Evolutionary conservation across 345 rosid species (phyloP), one percentile per base, ranked within the genome.

Genomic region (Eucalyptus cladocalyx): DNA sequence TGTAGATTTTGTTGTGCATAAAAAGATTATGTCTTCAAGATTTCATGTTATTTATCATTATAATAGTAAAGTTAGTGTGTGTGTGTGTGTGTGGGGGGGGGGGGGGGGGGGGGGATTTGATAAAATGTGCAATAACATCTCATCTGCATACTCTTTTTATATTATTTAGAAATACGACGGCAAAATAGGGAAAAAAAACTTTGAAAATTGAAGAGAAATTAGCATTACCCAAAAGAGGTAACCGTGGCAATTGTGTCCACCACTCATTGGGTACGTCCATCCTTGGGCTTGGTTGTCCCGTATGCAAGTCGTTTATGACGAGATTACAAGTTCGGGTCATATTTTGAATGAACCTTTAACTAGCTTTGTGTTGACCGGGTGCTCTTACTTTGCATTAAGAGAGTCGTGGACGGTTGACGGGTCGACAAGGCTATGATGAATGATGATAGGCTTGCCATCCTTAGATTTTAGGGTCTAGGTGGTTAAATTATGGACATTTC

Each of bases 31-130:
- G 13, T 24, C 62, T 56, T 56, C 62, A 60, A 12, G 8, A 28
- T 28, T 60, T 60, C 69, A 6, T 58, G 30, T 58, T 58, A 5
- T 11, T 26, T 58, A 28, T 60, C 67, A 2, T 60, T 60, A 60
- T 60, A 60, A 12, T 28, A 15, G n/a, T 28, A 6, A 6, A 60
- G 32, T 28, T 19, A 3, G 1, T 17, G 1, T 53, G 56, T 19
- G 56, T 51, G 54, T 11, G 14, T 40, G 12, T 3, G 11, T 3
- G 2, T 2, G 24, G 56, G 21, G 56, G 56, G 56, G 53, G 3
- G 0, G 1, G 2, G 4, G 24, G 56, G 21, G 56, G 56, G 56
- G 53, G 3, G 0, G 1, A 51, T 51, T 50, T 19, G 10, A 18
- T 53, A 53, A 53, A 53, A 60, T 60, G 67, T 30, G 32, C 16